These are phyloP conservation scores for Stevia rebaudiana DNA, from an alignment of 140 eudicot species.

Conservation along the genomic window DNA sequence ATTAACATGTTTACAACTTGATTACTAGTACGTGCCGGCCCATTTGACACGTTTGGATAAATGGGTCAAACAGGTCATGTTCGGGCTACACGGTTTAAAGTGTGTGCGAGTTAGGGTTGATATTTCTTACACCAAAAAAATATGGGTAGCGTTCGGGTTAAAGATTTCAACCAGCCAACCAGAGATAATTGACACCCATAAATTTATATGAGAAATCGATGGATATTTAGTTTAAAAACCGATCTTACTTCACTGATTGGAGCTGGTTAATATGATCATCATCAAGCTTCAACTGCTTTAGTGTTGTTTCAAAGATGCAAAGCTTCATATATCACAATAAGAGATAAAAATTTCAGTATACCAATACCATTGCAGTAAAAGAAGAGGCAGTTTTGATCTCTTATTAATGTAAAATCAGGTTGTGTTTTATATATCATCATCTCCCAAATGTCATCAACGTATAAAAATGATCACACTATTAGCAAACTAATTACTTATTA, in stretches of 20 bases:
- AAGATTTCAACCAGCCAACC: no score
- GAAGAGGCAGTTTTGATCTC: background rate
- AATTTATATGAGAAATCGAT: background rate
- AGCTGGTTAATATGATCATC: conserved; percentile 6
- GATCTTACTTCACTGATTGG: conserved; percentile 28
- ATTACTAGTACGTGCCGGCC: no score
- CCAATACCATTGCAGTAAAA: background rate
- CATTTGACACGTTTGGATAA: no score
- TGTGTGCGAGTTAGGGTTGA: no score
- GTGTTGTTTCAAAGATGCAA: conserved; percentile 25
- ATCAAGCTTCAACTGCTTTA: conserved; percentile 34
- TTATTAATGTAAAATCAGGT: no score
- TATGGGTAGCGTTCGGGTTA: no score
- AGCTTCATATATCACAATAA: conserved; percentile 28
- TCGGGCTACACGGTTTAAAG: no score
- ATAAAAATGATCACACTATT: background rate
- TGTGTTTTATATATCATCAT: no score
- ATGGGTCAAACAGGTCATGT: no score
- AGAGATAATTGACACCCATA: background rate
- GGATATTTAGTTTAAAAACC: background rate
- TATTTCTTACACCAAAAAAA: no score
- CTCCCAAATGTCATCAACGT: no score
- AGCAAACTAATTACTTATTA: background rate
- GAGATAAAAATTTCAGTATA: conserved; percentile 21
- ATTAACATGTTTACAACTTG: no score